Evolutionary conservation across 2,329 filamentous ascomycete genomes (phyloP), one percentile per base, ranked within the genome.

Genomic region (Scedosporium minutisporum): DNA sequence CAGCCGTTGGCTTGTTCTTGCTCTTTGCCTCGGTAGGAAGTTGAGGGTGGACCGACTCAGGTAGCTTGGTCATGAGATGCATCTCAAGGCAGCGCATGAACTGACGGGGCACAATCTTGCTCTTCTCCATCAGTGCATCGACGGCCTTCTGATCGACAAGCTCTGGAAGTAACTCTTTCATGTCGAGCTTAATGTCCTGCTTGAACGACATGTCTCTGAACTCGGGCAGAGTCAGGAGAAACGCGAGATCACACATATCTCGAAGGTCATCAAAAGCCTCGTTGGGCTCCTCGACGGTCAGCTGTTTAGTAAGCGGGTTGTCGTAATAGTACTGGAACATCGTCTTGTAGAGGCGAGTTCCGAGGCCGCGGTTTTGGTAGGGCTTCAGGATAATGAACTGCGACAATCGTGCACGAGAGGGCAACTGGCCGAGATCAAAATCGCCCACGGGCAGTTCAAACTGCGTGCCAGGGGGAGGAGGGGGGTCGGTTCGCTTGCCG

Each of bases 261-360:
- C 91, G 84, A 68, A 96, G 78, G 64, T 91, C 85, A 69, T 95
- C 90, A 68, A 96, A 96, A 1, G 83, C 85, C 71, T 93, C 90
- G 69, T 90, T 97, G 0, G 95, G 96, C 65, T 97, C 93, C 75
- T 99, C 95, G 5, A 99, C 87, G 0, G 93, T 96, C 69, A 99
- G 83, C 71, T 97, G 93, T 62, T 86, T 80, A 6, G 92, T 88
- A 64, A 87, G 86, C 0, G 83, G 73, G 63, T 89, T 83, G 41
- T 84, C 79, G 63, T 89, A 80, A 66, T 90, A 89, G 67, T 86
- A 77, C 6, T 82, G 76, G 70, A 91, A 93, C 67, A 97, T 90
- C 58, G 86, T 81, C 64, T 86, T 85, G 78, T 97, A 99, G 46
- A 99, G 84, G 51, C 85, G 82, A 10, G 86, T 83, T 42, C 93